Percentiles rank a stretch among this genome's conserved stretches.
These are phyloP conservation scores for Tardiomyces blankii DNA, from an alignment of 1,139 yeast genomes.

Conservation along the genomic window DNA sequence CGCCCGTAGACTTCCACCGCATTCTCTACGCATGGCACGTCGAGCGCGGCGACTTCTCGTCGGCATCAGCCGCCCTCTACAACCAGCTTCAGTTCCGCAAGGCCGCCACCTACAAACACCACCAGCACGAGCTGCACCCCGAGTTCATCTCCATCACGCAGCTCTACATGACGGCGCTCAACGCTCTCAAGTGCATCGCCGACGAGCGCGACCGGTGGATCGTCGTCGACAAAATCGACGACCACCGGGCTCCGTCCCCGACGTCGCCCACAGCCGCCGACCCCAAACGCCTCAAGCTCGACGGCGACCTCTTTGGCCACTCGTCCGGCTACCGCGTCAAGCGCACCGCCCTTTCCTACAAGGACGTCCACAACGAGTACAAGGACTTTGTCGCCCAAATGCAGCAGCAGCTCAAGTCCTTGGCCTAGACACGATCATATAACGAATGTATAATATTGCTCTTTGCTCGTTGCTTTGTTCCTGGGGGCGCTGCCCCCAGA, in stretches of 20 bases:
- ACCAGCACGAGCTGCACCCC: not conserved
- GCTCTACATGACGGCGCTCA: slow-evolving; percentile 17
- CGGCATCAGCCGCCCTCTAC: slow-evolving; percentile 7
- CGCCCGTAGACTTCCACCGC: slow-evolving; percentile 13
- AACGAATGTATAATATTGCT: not conserved
- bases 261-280: not conserved
- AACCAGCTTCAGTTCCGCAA: slow-evolving; percentile 4
- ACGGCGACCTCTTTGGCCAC: slow-evolving; percentile 1
- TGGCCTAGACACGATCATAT: not conserved
- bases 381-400: slow-evolving; percentile 6
- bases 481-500: too few relatives aligned
- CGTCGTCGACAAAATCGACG: slow-evolving; percentile 4
- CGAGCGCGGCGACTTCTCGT: slow-evolving; percentile 19
- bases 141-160: slow-evolving; percentile 1
- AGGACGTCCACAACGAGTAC: slow-evolving; percentile 12
- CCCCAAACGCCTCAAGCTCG: slow-evolving; percentile 2
- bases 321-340: slow-evolving; percentile 7
- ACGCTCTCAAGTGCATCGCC: slow-evolving; percentile 18
- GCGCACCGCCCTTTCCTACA: slow-evolving; percentile 10
- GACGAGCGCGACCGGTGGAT: slow-evolving; percentile 22
- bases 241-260: not conserved
- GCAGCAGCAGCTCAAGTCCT: slow-evolving; percentile 2
- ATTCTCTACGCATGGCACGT: slow-evolving; percentile 25
- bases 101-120: not conserved
- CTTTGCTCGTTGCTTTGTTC: not conserved